Base-by-base conservation (phyloP, 2,329 filamentous ascomycete genomes). In the Exophiala alcalophila region DNA sequence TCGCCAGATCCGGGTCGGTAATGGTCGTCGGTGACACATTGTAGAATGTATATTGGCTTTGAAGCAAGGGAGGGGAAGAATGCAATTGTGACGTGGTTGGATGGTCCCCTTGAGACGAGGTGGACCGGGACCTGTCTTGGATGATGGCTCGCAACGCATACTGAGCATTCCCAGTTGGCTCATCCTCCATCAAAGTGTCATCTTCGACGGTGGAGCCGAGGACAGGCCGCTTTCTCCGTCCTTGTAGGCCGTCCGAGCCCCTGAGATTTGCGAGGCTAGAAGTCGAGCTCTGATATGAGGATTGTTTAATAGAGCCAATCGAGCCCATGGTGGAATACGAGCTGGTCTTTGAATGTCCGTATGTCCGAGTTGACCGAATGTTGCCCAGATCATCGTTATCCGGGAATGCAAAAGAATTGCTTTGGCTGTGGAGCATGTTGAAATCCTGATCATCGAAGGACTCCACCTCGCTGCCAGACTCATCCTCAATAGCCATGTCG, bases 21-120 rank as follows among this genome's bases (percentile, higher is more conserved):
- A 72, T 64, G 19, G 70, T 75, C 2, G 69, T 72, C 12, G 74
- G 73, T n/a, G 71, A 73, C 14, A 60, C 61, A 47, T 66, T 71
- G 29, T 64, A 59, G 35, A 67, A 66, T 10, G 59, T 59, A 24
- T 62, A 57, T 35, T 61, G 58, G n/a, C 61, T 55, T 40, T 68
- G 65, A 27, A 64, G 61, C 32, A 59, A 55, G 15, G 69, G 69
- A 19, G 69, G 68, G 1, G 69, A 72, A 11, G 69, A 72, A 31
- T 61, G 65, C 18, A 71, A 39, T 36, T 66, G 60, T 8, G 59
- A 49, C 29, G 62, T 56, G 18, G 39, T 44, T 12, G 45, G 28
- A 30, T 31, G 15, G 18, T 48, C 43, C 20, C 49, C 43, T 56
- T 58, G 27, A 56, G 52, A 20, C 50, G 61, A 42, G 50, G 52